phyloP scores from a whole-genome alignment of 2,329 filamentous ascomycete genomes.

The Aspergillus sojae region DNA sequence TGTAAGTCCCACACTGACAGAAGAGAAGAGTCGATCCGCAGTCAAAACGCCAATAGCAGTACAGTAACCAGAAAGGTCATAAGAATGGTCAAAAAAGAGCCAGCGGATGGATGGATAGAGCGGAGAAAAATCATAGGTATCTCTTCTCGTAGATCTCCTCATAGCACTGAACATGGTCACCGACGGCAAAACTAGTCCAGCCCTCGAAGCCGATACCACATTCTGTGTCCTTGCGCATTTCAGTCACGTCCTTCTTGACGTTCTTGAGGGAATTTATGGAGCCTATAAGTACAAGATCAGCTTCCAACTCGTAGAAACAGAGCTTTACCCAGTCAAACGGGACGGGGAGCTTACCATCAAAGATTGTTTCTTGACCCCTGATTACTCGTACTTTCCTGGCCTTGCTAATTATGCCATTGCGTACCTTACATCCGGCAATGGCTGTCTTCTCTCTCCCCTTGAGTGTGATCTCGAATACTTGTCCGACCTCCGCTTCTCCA shows the following conservation, averaged over 20 bases:
- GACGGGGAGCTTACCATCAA: conserved; percentile 69
- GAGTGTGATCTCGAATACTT: conserved; percentile 81
- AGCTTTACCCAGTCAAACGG: background rate
- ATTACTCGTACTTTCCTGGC: conserved; percentile 70
- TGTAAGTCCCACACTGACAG: background rate
- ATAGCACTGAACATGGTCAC: conserved; percentile 86
- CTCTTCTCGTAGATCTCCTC: conserved; percentile 77
- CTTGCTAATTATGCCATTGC: conserved; percentile 73
- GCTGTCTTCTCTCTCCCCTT: conserved; percentile 70
- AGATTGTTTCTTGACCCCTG: conserved; percentile 70
- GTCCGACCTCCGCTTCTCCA: conserved; percentile 83
- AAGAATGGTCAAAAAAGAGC: conserved; percentile 1
- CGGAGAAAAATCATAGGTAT: conserved; percentile 37
- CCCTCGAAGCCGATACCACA: conserved; percentile 84
- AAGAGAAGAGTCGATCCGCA: conserved; percentile 11
- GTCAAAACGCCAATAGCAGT: conserved; percentile 11
- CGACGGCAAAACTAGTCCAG: conserved; percentile 76
- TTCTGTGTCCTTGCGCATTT: conserved; percentile 91
- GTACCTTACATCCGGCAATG: conserved; percentile 84
- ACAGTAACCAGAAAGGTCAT: conserved; percentile 9
- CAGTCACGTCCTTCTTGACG: conserved; percentile 84
- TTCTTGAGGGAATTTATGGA: conserved; percentile 81
- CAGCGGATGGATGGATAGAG: background rate
- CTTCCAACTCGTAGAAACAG: conserved; percentile 2
- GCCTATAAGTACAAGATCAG: conserved; percentile 55